phyloP scores from a whole-genome alignment of 2,329 filamentous ascomycete species.

The Aspergillus ochraceus region DNA sequence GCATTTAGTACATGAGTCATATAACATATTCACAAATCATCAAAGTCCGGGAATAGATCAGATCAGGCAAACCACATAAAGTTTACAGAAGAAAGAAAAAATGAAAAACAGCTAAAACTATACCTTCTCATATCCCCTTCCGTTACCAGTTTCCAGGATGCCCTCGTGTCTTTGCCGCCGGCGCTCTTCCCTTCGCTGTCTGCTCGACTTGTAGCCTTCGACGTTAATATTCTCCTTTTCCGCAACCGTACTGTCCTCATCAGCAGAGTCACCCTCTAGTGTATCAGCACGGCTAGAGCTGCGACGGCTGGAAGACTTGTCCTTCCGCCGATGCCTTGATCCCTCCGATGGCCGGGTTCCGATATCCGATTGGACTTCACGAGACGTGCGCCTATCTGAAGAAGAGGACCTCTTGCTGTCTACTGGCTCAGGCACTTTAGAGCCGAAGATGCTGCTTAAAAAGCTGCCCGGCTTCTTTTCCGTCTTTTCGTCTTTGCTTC shows the following conservation, averaged over 20 bases:
- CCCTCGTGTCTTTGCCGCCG: slow-evolving; percentile 40
- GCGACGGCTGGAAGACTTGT: slow-evolving; percentile 42
- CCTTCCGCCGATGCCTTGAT: slow-evolving; percentile 46
- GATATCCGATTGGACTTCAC: slow-evolving; percentile 38
- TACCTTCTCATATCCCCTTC: slow-evolving; percentile 40
- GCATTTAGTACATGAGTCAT: slow-evolving; percentile 33
- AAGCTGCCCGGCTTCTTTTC: slow-evolving; percentile 35
- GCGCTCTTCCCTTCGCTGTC: slow-evolving; percentile 36
- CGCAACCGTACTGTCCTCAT: slow-evolving; percentile 37
- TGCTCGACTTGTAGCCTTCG: slow-evolving; percentile 34
- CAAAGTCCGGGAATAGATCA: slow-evolving; percentile 21
- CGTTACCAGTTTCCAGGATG: slow-evolving; percentile 34
- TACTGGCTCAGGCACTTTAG: slow-evolving; percentile 33
- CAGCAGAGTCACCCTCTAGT: slow-evolving; percentile 43
- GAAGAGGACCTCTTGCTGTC: slow-evolving; percentile 27
- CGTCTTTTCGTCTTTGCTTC: slow-evolving; percentile 34
- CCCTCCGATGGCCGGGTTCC: slow-evolving; percentile 34
- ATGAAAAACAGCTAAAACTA: slow-evolving; percentile 34
- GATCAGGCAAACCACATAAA: slow-evolving; percentile 13
- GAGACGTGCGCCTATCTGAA: slow-evolving; percentile 28
- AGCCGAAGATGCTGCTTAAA: slow-evolving; percentile 40
- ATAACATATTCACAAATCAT: slow-evolving; percentile 18
- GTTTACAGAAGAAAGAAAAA: slow-evolving; percentile 27
- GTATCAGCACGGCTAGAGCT: slow-evolving; percentile 46
- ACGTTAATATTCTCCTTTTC: slow-evolving; percentile 39